These are phyloP conservation scores for Thermochaetoides thermophila DNA, from an alignment of 495 filamentous ascomycete species.

Conservation along the genomic window DNA sequence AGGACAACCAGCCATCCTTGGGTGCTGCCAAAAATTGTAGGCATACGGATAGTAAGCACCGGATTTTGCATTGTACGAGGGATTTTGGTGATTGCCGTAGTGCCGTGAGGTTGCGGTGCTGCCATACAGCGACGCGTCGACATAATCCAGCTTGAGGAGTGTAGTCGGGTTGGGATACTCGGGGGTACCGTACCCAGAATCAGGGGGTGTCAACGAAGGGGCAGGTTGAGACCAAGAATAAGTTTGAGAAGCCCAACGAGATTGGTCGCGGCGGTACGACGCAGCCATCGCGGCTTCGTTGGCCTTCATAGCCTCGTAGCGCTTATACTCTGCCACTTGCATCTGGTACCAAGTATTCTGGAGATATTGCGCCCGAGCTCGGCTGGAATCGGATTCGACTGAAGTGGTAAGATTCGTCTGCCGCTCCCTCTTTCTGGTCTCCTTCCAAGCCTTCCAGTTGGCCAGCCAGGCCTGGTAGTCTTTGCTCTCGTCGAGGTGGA, in stretches of 20 bases:
- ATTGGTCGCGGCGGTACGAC: slow-evolving; percentile 36
- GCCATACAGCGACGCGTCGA: slow-evolving; percentile 22
- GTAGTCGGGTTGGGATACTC: slow-evolving; percentile 33
- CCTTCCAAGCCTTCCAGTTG: slow-evolving; percentile 72
- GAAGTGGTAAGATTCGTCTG: slow-evolving; percentile 42
- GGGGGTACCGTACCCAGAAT: slow-evolving; percentile 37
- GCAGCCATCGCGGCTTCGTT: slow-evolving; percentile 28
- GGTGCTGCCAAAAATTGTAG: slow-evolving; percentile 44
- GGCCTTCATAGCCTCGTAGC: slow-evolving; percentile 24
- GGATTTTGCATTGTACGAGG: slow-evolving; percentile 29
- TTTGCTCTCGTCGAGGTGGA: slow-evolving; percentile 65
- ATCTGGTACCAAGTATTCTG: slow-evolving; percentile 39
- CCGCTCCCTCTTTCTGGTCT: slow-evolving; percentile 42
- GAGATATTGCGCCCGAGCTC: slow-evolving; percentile 19
- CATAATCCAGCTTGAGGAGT: slow-evolving; percentile 35
- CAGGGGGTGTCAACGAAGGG: slow-evolving; percentile 33
- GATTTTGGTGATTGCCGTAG: slow-evolving; percentile 17
- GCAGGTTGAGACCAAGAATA: slow-evolving; percentile 20
- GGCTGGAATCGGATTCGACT: slow-evolving; percentile 47
- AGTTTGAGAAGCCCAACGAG: slow-evolving; percentile 19
- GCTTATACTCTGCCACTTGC: slow-evolving; percentile 37
- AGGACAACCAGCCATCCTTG: slow-evolving; percentile 47
- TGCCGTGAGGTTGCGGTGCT: slow-evolving; percentile 17
- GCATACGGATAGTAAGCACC: slow-evolving; percentile 35
- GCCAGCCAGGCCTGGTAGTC: slow-evolving; percentile 71